Percentiles rank a stretch among this genome's conserved stretches.
Evolutionary conservation across 495 filamentous ascomycete genomes (phyloP).

Genomic region (Aspergillus taichungensis): DNA sequence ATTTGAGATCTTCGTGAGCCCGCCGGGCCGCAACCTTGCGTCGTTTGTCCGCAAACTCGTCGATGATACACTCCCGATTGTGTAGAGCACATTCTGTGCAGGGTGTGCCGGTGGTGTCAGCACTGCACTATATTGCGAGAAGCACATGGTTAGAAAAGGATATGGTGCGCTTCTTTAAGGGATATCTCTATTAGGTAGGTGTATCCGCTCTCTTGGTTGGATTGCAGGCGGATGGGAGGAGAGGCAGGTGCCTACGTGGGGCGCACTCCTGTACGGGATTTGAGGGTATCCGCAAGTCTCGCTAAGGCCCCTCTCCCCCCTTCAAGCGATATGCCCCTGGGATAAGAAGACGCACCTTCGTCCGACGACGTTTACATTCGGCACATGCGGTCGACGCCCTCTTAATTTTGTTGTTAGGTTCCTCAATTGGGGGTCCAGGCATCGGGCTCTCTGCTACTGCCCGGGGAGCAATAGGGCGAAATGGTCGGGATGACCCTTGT

Average conservation of each 20-base stretch:
- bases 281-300: no score
- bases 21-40: slow-evolving; percentile 29
- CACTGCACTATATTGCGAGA: slow-evolving; percentile 16
- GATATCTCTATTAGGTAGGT: no score
- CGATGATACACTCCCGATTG: slow-evolving; percentile 28
- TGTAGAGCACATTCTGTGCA: slow-evolving; percentile 32
- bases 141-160: background rate
- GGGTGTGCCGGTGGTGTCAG: slow-evolving; percentile 16
- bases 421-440: slow-evolving; percentile 17
- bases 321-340: background rate
- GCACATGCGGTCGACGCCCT: slow-evolving; percentile 34
- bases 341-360: slow-evolving; percentile 22
- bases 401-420: slow-evolving; percentile 21
- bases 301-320: no score
- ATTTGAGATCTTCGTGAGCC: slow-evolving; percentile 23
- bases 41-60: slow-evolving; percentile 31
- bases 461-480: slow-evolving; percentile 31
- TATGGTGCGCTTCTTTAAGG: no score
- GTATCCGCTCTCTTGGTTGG: no score
- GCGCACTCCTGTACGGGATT: no score
- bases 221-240: no score
- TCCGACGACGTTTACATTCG: slow-evolving; percentile 35
- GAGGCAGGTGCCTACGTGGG: no score
- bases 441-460: slow-evolving; percentile 8
- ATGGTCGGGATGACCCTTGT: slow-evolving; percentile 14